Evolutionary conservation across 2,329 filamentous ascomycete genomes (phyloP).

Genomic region (Talaromyces sp.): DNA sequence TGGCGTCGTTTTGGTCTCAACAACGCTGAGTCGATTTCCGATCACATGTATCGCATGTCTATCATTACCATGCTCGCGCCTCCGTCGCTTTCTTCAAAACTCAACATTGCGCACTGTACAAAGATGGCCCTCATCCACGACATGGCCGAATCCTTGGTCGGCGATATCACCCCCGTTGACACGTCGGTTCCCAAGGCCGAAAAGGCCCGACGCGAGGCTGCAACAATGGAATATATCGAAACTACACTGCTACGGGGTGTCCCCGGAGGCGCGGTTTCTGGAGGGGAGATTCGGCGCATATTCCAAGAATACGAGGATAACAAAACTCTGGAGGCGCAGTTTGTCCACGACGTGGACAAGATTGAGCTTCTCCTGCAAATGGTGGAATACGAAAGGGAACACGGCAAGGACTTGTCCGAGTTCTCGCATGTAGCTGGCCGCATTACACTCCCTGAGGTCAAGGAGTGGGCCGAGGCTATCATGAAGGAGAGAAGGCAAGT

Average conservation of each 20-base stretch:
- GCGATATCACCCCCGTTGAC: constrained; percentile 94
- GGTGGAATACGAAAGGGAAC: constrained; percentile 84
- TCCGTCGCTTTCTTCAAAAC: constrained; percentile 59
- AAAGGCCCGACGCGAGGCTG: constrained; percentile 79
- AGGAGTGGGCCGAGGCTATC: constrained; percentile 71
- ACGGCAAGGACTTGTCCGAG: constrained; percentile 72
- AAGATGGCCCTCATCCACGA: constrained; percentile 96
- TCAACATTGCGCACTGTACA: constrained; percentile 79
- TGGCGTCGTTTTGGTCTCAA: constrained; percentile 83
- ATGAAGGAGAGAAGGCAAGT: constrained; percentile 69
- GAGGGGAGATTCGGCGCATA: constrained; percentile 65
- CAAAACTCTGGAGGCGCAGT: constrained; percentile 74
- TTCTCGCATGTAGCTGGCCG: constrained; percentile 73
- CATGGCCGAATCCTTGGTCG: constrained; percentile 92
- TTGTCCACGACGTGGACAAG: constrained; percentile 97
- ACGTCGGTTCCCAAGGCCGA: constrained; percentile 70
- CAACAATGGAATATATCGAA: constrained; percentile 89
- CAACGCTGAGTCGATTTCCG: constrained; percentile 79
- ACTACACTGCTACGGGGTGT: constrained; percentile 67
- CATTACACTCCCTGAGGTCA: constrained; percentile 71
- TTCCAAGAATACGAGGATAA: constrained; percentile 97
- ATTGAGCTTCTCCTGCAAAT: constrained; percentile 92
- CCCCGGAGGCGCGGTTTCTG: constrained; percentile 60
- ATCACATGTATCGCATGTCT: constrained; percentile 99
- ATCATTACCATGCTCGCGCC: constrained; percentile 92